Conservation (phyloP, 176 grass and related monocot species). For the bread wheat (Triticum aestivum) region DNA sequence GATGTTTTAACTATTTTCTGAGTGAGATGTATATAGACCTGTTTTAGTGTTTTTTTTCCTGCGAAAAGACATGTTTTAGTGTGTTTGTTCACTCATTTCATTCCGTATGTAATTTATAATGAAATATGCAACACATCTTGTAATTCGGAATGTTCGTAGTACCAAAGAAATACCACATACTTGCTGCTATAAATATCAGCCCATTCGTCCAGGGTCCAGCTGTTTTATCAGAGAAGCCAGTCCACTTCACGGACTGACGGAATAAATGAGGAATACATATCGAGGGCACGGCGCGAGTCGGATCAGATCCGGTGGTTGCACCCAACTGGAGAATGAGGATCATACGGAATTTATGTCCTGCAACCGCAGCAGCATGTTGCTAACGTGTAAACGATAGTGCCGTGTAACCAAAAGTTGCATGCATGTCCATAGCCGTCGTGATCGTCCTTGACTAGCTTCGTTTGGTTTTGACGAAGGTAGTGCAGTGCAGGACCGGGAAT, state of each 20-base stretch:
- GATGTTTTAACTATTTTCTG: too few species aligned
- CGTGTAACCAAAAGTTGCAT: too few species aligned
- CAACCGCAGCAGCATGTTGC: not conserved
- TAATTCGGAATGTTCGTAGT: too few species aligned
- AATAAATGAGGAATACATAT: not conserved
- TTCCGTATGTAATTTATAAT: too few species aligned
- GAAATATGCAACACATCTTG: too few species aligned
- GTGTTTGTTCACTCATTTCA: too few species aligned
- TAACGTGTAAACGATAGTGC: not conserved
- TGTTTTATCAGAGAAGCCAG: not conserved
- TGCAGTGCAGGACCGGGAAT: not conserved
- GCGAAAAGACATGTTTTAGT: too few species aligned
- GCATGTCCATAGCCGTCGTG: not conserved
- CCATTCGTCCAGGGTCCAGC: too few species aligned
- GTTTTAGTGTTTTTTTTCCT: too few species aligned
- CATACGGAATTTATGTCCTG: not conserved
- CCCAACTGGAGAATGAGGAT: slow-evolving; percentile 11
- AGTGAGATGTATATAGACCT: too few species aligned
- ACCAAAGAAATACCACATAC: not conserved
- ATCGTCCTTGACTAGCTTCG: not conserved
- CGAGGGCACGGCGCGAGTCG: not conserved
- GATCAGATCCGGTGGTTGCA: slow-evolving; percentile 15
- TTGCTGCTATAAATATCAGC: too few species aligned
- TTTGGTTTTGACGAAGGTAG: not conserved
- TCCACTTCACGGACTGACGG: not conserved